Evolutionary conservation across 1,284 basidiomycete species (phyloP).

Genomic region (Ustilago lituana): DNA sequence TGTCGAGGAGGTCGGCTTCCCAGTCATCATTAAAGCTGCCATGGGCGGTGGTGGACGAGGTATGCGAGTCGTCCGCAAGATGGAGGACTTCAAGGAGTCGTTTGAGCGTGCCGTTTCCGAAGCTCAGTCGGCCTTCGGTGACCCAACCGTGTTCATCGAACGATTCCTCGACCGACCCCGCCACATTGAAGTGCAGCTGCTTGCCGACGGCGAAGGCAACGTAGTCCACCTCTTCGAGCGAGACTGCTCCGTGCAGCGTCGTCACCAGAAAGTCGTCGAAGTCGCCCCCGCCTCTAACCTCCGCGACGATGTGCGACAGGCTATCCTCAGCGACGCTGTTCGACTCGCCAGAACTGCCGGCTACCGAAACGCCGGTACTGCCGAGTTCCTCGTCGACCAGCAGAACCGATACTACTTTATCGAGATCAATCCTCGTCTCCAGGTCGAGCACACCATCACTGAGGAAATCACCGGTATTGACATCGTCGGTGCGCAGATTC

Average conservation of each 20-base stretch:
- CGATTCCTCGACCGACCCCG: conserved; percentile 97
- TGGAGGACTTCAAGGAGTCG: conserved; percentile 86
- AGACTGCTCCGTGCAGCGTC: conserved; percentile 98
- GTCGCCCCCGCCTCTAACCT: conserved; percentile 96
- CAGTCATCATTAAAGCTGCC: conserved; percentile 99
- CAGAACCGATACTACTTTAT: conserved; percentile 97
- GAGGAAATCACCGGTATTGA: conserved; percentile 99
- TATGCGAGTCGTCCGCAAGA: conserved; percentile 73
- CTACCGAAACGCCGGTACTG: conserved; percentile 98
- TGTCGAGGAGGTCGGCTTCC: conserved; percentile 92
- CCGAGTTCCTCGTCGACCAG: conserved; percentile 95
- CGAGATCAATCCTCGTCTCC: conserved; percentile 98
- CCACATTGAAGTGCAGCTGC: conserved; percentile 97
- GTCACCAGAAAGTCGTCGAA: conserved; percentile 99
- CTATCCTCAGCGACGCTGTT: conserved; percentile 98
- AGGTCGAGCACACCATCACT: conserved; percentile 95
- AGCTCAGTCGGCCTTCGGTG: conserved; percentile 92
- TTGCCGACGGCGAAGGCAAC: conserved; percentile 99
- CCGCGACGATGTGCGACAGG: conserved; percentile 86
- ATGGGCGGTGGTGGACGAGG: conserved; percentile 99
- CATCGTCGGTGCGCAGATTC: conserved; percentile 94
- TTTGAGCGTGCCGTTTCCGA: conserved; percentile 95
- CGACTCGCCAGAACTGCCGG: conserved; percentile 96
- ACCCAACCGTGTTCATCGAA: conserved; percentile 99
- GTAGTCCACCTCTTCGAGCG: conserved; percentile 99